Base-by-base conservation (phyloP, 208 protist species). In the Sergeia podlipaevii region DNA sequence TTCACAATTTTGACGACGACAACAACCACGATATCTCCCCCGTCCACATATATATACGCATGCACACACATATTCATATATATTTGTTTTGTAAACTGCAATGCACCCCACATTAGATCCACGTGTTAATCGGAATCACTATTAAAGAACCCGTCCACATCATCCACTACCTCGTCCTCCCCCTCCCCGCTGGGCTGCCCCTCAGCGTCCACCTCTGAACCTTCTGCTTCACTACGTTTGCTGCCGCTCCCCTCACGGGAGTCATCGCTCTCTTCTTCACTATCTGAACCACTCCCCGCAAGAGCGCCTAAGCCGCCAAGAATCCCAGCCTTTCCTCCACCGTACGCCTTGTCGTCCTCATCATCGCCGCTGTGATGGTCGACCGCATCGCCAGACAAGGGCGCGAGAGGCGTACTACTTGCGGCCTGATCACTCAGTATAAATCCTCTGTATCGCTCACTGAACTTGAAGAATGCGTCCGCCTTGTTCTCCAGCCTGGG, bases 381-480 rank as follows among this genome's bases (percentile, higher is more conserved):
- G 7, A 23, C 3, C 60, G 15, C 38, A 52, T 36, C 28, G 17
- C 52, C 39, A 10, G 15, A 8, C 13, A 34, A n/a, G n/a, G 24
- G 10, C 10, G 28, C 10, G n/a, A 18, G 37, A 49, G 36, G 41
- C 18, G 28, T 56, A 2, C 11, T 21, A 41, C 30, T 37, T 38
- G 36, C 20, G 3, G n/a, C 55, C 37, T 44, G 49, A 45, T 60
- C 47, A 32, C 47, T 30, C 44, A 42, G 55, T 39, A 72, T 52
- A 32, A 91, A 57, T 27, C 49, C 48, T 11, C 55, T 55, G 45
- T 92, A 91, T 43, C 55, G 51, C 36, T 90, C 76, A 44, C 68
- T 77, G 42, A 95, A 95, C 32, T 70, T 56, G 36, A 95, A 92
- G 44, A 95, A 95, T 0, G 75, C 79, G 51, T 95, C 88, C 6